A percentile compares a stretch with the other conserved stretches of the same genome.
Conservation (phyloP, 257 asterid genomes). For the Solanum chiquidenum region DNA sequence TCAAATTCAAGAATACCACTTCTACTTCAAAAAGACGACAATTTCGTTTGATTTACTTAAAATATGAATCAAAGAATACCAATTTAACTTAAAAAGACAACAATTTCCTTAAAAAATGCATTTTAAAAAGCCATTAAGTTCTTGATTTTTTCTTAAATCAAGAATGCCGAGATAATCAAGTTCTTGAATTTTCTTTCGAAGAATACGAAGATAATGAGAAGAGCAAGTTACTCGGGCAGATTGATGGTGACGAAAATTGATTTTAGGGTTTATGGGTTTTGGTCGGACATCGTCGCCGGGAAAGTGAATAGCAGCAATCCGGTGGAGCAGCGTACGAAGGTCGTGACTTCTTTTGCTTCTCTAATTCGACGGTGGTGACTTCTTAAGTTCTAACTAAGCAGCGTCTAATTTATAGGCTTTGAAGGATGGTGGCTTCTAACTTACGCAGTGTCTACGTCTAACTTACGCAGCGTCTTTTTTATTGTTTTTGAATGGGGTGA, state of each 20-base stretch:
- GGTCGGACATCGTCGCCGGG: not conserved
- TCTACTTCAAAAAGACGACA: not conserved
- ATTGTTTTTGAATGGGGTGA: too few relatives aligned
- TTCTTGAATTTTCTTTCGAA: not conserved
- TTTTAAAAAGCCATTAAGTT: not conserved
- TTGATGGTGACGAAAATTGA: conserved; percentile 4
- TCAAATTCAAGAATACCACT: not conserved
- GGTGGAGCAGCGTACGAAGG: not conserved
- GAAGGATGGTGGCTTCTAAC: not conserved
- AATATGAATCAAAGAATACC: not conserved
- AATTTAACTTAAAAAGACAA: not conserved
- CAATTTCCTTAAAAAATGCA: not conserved
- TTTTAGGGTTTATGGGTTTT: conserved; percentile 4
- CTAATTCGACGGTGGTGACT: not conserved
- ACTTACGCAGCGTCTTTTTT: too few relatives aligned
- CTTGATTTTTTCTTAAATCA: not conserved
- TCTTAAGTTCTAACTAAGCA: too few relatives aligned
- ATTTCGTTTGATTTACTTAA: not conserved
- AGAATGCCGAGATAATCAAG: not conserved
- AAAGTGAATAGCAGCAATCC: not conserved
- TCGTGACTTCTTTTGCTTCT: not conserved
- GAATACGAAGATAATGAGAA: not conserved
- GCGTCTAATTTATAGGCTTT: not conserved
- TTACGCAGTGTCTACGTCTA: not conserved
- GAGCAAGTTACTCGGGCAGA: not conserved